A percentile compares a stretch with the other conserved stretches of the same genome.
Evolutionary conservation across 2,329 filamentous ascomycete species (phyloP).

Genomic region (Alternaria gansuensis): DNA sequence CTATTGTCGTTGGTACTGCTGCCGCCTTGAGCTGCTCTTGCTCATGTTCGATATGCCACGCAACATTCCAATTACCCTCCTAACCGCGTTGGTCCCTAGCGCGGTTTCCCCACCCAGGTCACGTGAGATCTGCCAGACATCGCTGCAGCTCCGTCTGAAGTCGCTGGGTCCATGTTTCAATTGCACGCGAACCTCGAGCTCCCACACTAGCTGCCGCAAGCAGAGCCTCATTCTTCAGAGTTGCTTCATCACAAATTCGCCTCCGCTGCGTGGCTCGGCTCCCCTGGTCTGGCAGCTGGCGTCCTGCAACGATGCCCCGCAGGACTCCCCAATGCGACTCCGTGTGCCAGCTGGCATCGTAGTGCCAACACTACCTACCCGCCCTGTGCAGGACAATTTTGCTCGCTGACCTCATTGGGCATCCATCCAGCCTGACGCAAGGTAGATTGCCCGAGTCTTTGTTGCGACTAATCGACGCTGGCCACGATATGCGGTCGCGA

Average conservation of each 20-base stretch:
- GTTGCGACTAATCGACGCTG: slow-evolving; percentile 50
- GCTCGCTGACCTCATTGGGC: slow-evolving; percentile 44
- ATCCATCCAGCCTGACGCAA: slow-evolving; percentile 43
- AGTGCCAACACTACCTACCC: slow-evolving; percentile 47
- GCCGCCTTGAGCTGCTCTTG: slow-evolving; percentile 43
- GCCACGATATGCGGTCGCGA: slow-evolving; percentile 47
- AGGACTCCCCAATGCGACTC: slow-evolving; percentile 40
- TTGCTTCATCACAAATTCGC: slow-evolving; percentile 27
- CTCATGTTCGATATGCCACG: slow-evolving; percentile 51
- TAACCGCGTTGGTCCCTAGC: slow-evolving; percentile 24
- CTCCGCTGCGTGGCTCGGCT: slow-evolving; percentile 37
- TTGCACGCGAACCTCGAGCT: slow-evolving; percentile 14
- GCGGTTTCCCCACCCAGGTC: slow-evolving; percentile 19
- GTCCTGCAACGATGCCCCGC: slow-evolving; percentile 44
- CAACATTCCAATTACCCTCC: slow-evolving; percentile 35
- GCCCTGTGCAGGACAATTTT: slow-evolving; percentile 49
- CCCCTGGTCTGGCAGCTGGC: slow-evolving; percentile 32
- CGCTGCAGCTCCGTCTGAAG: slow-evolving; percentile 20
- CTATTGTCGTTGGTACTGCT: slow-evolving; percentile 34
- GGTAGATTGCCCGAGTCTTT: slow-evolving; percentile 50
- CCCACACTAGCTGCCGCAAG: slow-evolving; percentile 16
- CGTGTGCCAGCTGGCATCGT: slow-evolving; percentile 45
- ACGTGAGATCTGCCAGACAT: slow-evolving; percentile 19
- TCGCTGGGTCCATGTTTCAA: slow-evolving; percentile 22
- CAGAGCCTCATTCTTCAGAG: slow-evolving; percentile 40